These are phyloP conservation scores for Biscutella laevigata DNA, from an alignment of 441 rosid genomes.

Conservation along the genomic window DNA sequence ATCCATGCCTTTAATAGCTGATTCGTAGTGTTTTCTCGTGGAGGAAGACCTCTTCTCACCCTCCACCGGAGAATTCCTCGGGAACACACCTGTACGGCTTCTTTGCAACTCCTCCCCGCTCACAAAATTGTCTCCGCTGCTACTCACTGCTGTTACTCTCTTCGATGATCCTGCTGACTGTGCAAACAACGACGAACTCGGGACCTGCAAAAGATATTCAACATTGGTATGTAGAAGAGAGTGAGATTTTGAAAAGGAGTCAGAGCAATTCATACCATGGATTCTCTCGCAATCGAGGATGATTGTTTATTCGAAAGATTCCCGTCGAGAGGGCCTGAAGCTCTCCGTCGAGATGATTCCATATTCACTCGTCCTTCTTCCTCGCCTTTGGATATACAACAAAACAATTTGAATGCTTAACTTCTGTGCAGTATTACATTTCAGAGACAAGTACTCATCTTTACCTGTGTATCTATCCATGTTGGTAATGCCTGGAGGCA, in stretches of 20 bases:
- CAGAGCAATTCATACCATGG: constrained; percentile 31
- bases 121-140: too few species aligned
- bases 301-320: too few species aligned
- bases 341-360: constrained; percentile 50
- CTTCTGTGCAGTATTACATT: too few species aligned
- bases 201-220: too few species aligned
- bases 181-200: constrained; percentile 46
- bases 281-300: too few species aligned
- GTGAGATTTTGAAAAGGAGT: too few species aligned
- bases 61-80: constrained; percentile 30
- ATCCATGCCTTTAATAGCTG: constrained; percentile 73
- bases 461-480: constrained; percentile 72
- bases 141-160: constrained; percentile 29
- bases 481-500: constrained; percentile 56
- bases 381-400: constrained; percentile 34
- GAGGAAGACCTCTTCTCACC: constrained; percentile 50
- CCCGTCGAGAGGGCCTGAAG: too few species aligned
- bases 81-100: constrained; percentile 27
- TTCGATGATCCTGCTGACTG: constrained; percentile 39
- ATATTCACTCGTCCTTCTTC: constrained; percentile 48
- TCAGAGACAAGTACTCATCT: too few species aligned
- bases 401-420: too few species aligned
- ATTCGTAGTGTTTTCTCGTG: constrained; percentile 55
- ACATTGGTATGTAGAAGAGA: too few species aligned
- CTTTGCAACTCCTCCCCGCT: constrained; percentile 23